Evolutionary conservation across 1,139 yeast genomes (phyloP), one percentile per base, ranked within the genome.

Genomic region (Diutina mesorugosa): DNA sequence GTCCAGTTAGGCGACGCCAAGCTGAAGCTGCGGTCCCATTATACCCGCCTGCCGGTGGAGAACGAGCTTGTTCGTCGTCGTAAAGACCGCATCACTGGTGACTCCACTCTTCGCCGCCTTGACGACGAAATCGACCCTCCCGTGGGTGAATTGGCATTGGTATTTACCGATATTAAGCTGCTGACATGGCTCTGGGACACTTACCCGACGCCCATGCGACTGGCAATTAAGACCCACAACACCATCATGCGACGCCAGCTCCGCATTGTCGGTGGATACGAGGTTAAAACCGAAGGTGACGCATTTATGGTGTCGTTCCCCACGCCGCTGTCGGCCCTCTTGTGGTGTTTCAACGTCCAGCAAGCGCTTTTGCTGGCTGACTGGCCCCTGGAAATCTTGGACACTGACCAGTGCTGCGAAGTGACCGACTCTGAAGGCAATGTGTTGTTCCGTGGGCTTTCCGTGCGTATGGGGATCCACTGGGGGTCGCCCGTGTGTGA

Each of bases 231-330:
- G 69, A 87, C 88, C 8, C 99, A 93, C 69, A 95, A 93, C 67
- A 82, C 88, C 29, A 83, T 93, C 45, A 93, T 95, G 99, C 83
- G 99, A 66, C 82, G 99, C 56, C 95, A 90, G 64, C 73, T 93
- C 61, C 81, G 97, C 62, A 85, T 91, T 55, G 90, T 89, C 64
- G 97, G 98, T 51, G 99, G 99, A 2, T 93, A 93, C 66, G 99
- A 93, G 69, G 99, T 93, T 45, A 93, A 93, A 69, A 95, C 98
- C 1, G 99, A 95, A 82, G 99, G 99, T 65, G 99, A 93, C 74
- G 97, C 99, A 0, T 93, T 93, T 64, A 91, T 93, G 89, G 98
- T 93, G n/a, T 89, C 97, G 6, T 93, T 93, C 70, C 96, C 97
- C 1, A 86, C 97, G 0, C 95, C 96, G 0, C 83, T 95, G 0